A percentile compares a stretch with the other conserved stretches of the same genome.
These are phyloP conservation scores for Thymus quinquecostatus DNA, from an alignment of 257 asterid genomes.

Conservation along the genomic window DNA sequence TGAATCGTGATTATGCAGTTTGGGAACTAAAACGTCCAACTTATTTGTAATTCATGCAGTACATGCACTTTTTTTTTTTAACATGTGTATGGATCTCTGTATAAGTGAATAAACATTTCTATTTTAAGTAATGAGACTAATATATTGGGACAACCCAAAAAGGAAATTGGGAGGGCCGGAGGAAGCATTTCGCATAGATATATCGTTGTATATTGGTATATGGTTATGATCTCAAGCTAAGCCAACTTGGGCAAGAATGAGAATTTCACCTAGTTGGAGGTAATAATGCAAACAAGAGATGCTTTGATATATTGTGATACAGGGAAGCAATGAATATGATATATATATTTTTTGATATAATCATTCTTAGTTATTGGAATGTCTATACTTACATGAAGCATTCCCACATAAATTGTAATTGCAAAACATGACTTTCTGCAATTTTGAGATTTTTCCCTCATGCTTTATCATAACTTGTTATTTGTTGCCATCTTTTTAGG, in stretches of 20 bases:
- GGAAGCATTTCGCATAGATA: neutral
- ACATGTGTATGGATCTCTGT: neutral
- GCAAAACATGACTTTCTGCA: slow-evolving; percentile 13
- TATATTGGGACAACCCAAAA: too few relatives aligned
- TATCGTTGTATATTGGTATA: slow-evolving; percentile 6
- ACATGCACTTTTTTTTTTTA: neutral
- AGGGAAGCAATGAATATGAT: neutral
- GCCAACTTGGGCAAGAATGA: slow-evolving; percentile 1
- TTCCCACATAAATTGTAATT: slow-evolving; percentile 9
- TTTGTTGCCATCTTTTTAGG: slow-evolving; percentile 15
- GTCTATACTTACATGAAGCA: neutral
- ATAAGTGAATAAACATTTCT: neutral
- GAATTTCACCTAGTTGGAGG: slow-evolving; percentile 10
- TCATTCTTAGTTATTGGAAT: slow-evolving; percentile 21
- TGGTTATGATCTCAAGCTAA: neutral
- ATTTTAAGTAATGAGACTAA: too few relatives aligned
- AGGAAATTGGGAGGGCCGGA: too few relatives aligned
- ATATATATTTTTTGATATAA: neutral
- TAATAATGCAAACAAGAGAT: slow-evolving; percentile 1
- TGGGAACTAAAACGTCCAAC: neutral
- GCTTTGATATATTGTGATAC: neutral
- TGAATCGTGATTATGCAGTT: slow-evolving; percentile 15
- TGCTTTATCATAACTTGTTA: slow-evolving; percentile 26
- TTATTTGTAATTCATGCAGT: neutral
- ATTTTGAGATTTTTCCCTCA: neutral